Percentiles rank a stretch among this genome's conserved stretches.
Evolutionary conservation across 805 yeast species (phyloP).

Genomic region (Kluyveromyces lactis): DNA sequence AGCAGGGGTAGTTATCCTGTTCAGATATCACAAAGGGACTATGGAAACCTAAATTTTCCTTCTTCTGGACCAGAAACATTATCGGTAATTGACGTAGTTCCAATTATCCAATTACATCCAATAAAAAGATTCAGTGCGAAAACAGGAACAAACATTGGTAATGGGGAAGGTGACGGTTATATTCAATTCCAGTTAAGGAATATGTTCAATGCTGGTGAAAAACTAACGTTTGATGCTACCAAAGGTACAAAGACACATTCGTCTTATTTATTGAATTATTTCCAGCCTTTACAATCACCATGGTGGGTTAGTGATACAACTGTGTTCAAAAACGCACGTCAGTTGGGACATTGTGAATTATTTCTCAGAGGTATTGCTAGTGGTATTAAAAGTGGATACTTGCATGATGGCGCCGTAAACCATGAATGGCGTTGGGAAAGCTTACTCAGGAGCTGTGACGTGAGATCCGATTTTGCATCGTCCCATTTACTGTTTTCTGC

Average conservation of each 20-base stretch:
- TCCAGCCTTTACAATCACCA: conserved; percentile 39
- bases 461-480: conserved; percentile 40
- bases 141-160: conserved; percentile 93
- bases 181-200: conserved; percentile 61
- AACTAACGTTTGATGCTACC: conserved; percentile 45
- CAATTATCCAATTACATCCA: conserved; percentile 35
- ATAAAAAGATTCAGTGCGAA: conserved; percentile 69
- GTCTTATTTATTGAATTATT: conserved; percentile 43
- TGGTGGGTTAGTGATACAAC: conserved; percentile 48
- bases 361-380: conserved; percentile 32
- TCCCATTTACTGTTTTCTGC: conserved; percentile 50
- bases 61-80: conserved; percentile 6
- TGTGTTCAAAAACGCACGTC: conserved; percentile 43
- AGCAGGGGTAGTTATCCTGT: conserved; percentile 13
- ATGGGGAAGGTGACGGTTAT: conserved; percentile 95
- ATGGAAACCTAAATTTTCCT: conserved; percentile 3
- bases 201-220: conserved; percentile 64
- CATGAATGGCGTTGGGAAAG: conserved; percentile 44
- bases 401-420: conserved; percentile 22
- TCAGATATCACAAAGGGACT: conserved; percentile 7
- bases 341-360: conserved; percentile 49
- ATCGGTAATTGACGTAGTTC: conserved; percentile 23
- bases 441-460: conserved; percentile 35
- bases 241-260: conserved; percentile 54
- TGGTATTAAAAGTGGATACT: conserved; percentile 17